Base-by-base conservation (phyloP, 805 yeast genomes). In the Yarrowia alimentaria region DNA sequence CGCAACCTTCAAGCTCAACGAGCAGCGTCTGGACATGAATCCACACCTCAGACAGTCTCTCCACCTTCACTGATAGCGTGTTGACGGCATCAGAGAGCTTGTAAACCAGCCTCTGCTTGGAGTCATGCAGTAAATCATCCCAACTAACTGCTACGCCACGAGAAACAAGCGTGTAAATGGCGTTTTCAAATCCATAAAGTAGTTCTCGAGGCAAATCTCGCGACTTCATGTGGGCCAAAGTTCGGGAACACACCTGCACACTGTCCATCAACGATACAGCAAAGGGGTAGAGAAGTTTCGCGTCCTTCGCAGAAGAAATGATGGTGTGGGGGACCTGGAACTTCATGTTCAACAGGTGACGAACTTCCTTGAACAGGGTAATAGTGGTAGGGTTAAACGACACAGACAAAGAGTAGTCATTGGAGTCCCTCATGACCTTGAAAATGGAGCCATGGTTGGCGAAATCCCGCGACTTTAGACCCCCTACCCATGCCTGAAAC, bases 261-360 rank as follows among this genome's bases (percentile, higher is more conserved):
- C 78, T 72, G 53, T 84, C 90, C 5, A 65, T 61, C 6, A 87
- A 54, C 8, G 74, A 68, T 4, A 73, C 65, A 0, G 85, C 82
- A 55, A 74, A 73, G 0, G 90, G 87, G 45, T 79, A 74, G 0
- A 83, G 59, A 22, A 71, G 66, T 51, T 76, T 70, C 2, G 81
- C 69, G 22, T 71, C 74, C 34, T 77, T 71, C 1, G 86, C 71
- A 20, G 69, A 71, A 1, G 74, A 59, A 11, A 68, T 55, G 2
- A 84, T 54, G 5, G 70, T 58, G 19, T 75, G 75, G 0, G 95
- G 91, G 0, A 87, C 64, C 7, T 74, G 76, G 58, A 72, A 77
- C 0, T 77, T 80, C 55, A 80, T 62, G 54, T 71, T 65, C 5
- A 68, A 61, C 22, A 85, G 60, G 40, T 74, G 73, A 31, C 77